These are phyloP conservation scores for Solanum sparsipilum DNA, from an alignment of 257 asterid genomes.

Conservation along the genomic window DNA sequence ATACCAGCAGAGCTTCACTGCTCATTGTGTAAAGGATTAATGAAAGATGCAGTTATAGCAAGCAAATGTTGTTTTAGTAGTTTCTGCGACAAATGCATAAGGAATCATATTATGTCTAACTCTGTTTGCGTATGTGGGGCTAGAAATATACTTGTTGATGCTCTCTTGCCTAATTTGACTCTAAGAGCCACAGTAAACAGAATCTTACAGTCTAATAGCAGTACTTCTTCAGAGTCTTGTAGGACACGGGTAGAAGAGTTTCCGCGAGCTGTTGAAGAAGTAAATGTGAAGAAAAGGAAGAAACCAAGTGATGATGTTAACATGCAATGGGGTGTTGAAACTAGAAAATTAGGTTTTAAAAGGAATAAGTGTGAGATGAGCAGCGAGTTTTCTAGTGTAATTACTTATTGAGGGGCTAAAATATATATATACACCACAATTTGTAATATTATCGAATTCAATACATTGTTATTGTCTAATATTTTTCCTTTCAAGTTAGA, in stretches of 20 bases:
- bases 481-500: background rate
- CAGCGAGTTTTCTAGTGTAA: background rate
- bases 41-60: slow-evolving; percentile 90
- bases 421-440: background rate
- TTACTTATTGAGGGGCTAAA: background rate
- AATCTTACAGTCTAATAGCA: slow-evolving; percentile 54
- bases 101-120: slow-evolving; percentile 67
- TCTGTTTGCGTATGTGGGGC: slow-evolving; percentile 76
- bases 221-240: slow-evolving; percentile 31
- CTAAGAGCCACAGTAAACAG: slow-evolving; percentile 74
- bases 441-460: background rate
- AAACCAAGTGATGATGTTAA: slow-evolving; percentile 48
- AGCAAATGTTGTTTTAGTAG: slow-evolving; percentile 93
- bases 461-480: no score
- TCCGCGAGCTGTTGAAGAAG: slow-evolving; percentile 77
- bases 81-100: slow-evolving; percentile 83
- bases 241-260: no score
- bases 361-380: background rate
- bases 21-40: slow-evolving; percentile 85
- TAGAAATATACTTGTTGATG: slow-evolving; percentile 69
- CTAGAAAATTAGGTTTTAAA: background rate
- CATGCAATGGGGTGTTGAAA: slow-evolving; percentile 54
- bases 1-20: slow-evolving; percentile 86
- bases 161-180: slow-evolving; percentile 84
- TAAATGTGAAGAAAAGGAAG: slow-evolving; percentile 84